These are phyloP conservation scores for Penicillium psychrosexuale DNA, from an alignment of 2,329 filamentous ascomycete species.

Conservation along the genomic window DNA sequence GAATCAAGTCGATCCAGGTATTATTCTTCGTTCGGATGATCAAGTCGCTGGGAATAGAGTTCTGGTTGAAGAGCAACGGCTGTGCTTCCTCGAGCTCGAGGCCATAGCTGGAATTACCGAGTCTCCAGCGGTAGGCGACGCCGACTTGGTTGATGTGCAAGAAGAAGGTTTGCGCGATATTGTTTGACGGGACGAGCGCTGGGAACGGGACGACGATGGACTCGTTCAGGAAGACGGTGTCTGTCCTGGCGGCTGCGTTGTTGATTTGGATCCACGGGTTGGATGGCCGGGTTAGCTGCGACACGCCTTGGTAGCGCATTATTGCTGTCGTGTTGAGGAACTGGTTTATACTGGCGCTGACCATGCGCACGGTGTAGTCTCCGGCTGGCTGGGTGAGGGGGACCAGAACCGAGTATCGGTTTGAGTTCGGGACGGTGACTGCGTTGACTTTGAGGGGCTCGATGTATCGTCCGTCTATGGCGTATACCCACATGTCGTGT, in stretches of 20 bases:
- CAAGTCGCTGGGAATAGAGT: slow-evolving; percentile 32
- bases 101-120: slow-evolving; percentile 26
- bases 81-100: slow-evolving; percentile 23
- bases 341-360: slow-evolving; percentile 51
- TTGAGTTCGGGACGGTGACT: slow-evolving; percentile 35
- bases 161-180: slow-evolving; percentile 43
- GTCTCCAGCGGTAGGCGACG: slow-evolving; percentile 25
- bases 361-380: slow-evolving; percentile 55
- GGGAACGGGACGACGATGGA: slow-evolving; percentile 49
- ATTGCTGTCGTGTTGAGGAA: slow-evolving; percentile 54
- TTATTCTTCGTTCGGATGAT: slow-evolving; percentile 49
- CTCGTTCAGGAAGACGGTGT: slow-evolving; percentile 48
- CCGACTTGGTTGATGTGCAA: slow-evolving; percentile 22
- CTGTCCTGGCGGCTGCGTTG: slow-evolving; percentile 43
- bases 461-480: slow-evolving; percentile 45
- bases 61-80: slow-evolving; percentile 29
- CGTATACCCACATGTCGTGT: slow-evolving; percentile 47
- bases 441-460: slow-evolving; percentile 40
- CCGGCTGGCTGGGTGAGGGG: slow-evolving; percentile 46
- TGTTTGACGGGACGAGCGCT: slow-evolving; percentile 41
- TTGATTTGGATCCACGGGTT: slow-evolving; percentile 51
- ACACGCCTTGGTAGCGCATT: slow-evolving; percentile 42
- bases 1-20: slow-evolving; percentile 57
- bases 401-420: slow-evolving; percentile 43
- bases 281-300: slow-evolving; percentile 21